phyloP scores from a whole-genome alignment of 2,329 filamentous ascomycete species.

The Aspergillus ochraceoroseus region DNA sequence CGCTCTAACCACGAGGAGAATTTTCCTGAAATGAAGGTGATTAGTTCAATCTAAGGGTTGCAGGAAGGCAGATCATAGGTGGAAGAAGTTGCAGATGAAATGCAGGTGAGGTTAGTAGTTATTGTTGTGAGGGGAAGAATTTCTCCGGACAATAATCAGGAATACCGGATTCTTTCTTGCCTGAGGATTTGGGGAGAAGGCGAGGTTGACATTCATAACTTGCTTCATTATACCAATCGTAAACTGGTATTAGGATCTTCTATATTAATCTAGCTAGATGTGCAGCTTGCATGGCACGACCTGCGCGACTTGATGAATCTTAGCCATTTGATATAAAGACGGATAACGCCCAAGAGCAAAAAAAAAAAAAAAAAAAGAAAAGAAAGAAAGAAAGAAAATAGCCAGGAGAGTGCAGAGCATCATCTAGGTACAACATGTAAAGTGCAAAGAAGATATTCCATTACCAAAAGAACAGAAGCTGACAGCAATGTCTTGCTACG shows the following conservation, averaged over 20 bases:
- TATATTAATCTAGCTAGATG: conserved; percentile 13
- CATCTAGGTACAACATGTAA: conserved; percentile 15
- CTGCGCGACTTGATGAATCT: too few relatives aligned
- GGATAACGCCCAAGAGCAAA: background rate
- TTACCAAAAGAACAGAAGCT: conserved; percentile 9
- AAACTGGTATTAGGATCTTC: too few relatives aligned
- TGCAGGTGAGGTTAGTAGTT: conserved; percentile 2
- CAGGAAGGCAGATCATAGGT: conserved; percentile 16
- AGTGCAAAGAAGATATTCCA: conserved; percentile 11
- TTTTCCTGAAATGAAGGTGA: background rate
- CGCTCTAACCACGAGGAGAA: background rate
- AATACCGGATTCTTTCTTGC: too few relatives aligned
- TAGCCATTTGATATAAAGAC: too few relatives aligned
- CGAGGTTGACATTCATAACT: background rate
- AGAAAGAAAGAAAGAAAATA: background rate
- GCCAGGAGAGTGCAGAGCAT: background rate
- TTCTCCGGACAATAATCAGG: conserved; percentile 16
- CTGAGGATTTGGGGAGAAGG: background rate
- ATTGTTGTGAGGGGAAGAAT: conserved; percentile 7
- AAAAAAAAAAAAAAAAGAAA: conserved; percentile 1
- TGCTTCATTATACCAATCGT: too few relatives aligned
- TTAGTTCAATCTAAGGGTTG: too few relatives aligned
- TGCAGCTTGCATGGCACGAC: too few relatives aligned
- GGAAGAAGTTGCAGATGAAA: conserved; percentile 15
- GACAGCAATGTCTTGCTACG: conserved; percentile 15